A percentile compares a stretch with the other conserved stretches of the same genome.
Evolutionary conservation across 768 basidiomycete species (phyloP).

Genomic region (Leccinum disarticulatum): DNA sequence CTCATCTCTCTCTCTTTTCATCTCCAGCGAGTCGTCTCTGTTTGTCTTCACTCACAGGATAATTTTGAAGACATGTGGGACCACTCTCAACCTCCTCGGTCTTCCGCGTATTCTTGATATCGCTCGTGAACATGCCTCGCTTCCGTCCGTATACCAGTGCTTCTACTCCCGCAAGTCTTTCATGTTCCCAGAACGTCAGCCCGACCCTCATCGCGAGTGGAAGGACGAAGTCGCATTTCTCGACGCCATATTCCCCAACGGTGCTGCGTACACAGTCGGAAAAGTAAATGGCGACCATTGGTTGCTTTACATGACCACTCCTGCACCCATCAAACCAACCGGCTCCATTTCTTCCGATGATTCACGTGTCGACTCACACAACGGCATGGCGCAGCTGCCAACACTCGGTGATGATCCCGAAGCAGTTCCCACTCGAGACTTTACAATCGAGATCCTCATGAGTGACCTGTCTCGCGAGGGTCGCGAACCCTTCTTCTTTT

Average conservation of each 20-base stretch:
- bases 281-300: constrained; percentile 99
- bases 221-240: constrained; percentile 88
- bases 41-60: constrained; percentile 94
- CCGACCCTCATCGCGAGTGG: constrained; percentile 93
- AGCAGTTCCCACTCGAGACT: constrained; percentile 54
- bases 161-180: constrained; percentile 99
- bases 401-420: constrained; percentile 15
- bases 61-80: constrained; percentile 98
- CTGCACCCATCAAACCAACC: constrained; percentile 37
- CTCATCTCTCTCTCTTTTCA: constrained; percentile 11
- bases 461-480: constrained; percentile 76
- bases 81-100: constrained; percentile 94
- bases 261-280: constrained; percentile 94
- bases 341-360: constrained; percentile 19
- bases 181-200: constrained; percentile 98
- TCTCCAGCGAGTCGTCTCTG: constrained; percentile 90
- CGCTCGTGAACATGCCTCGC: constrained; percentile 65
- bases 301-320: constrained; percentile 88
- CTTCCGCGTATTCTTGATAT: constrained; percentile 94
- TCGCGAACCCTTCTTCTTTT: constrained; percentile 75
- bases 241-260: constrained; percentile 84
- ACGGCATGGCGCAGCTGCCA: constrained; percentile 9
- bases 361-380: constrained; percentile 17
- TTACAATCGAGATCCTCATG: constrained; percentile 98
- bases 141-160: constrained; percentile 78